Evolutionary conservation across 2,329 filamentous ascomycete species (phyloP).

Genomic region (Thelonectria olida): DNA sequence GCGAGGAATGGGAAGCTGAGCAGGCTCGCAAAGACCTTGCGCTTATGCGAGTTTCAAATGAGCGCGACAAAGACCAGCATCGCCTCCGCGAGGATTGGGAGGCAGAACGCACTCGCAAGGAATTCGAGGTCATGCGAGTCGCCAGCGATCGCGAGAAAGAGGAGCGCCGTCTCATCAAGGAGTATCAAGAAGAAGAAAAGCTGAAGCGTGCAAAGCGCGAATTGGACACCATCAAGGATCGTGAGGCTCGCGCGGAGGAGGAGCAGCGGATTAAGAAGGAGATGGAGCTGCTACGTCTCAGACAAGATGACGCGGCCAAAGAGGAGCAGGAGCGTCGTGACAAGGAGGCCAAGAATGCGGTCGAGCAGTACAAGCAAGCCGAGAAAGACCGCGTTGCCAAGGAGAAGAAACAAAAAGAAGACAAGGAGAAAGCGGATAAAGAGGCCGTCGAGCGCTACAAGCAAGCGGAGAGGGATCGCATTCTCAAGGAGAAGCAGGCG

Average conservation of each 20-base stretch:
- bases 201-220: constrained; percentile 59
- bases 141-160: constrained; percentile 46
- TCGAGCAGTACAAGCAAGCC: constrained; percentile 60
- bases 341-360: constrained; percentile 59
- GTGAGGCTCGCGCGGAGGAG: constrained; percentile 57
- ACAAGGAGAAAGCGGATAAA: constrained; percentile 59
- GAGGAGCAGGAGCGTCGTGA: constrained; percentile 49
- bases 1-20: constrained; percentile 53
- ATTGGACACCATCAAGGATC: constrained; percentile 57
- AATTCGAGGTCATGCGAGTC: constrained; percentile 31
- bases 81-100: constrained; percentile 53
- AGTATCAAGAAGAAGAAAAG: constrained; percentile 57
- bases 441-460: constrained; percentile 62
- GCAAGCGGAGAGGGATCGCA: constrained; percentile 54
- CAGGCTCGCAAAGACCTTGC: constrained; percentile 37
- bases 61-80: constrained; percentile 48
- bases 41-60: constrained; percentile 24
- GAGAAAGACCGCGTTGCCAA: constrained; percentile 55
- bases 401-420: constrained; percentile 58
- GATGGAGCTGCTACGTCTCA: constrained; percentile 60
- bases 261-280: constrained; percentile 62
- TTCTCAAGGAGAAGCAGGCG: constrained; percentile 57
- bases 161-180: constrained; percentile 49
- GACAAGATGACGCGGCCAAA: constrained; percentile 51
- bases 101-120: constrained; percentile 36